phyloP scores from a whole-genome alignment of 1,139 yeast species.

The Eremothecium sinecaudum region DNA sequence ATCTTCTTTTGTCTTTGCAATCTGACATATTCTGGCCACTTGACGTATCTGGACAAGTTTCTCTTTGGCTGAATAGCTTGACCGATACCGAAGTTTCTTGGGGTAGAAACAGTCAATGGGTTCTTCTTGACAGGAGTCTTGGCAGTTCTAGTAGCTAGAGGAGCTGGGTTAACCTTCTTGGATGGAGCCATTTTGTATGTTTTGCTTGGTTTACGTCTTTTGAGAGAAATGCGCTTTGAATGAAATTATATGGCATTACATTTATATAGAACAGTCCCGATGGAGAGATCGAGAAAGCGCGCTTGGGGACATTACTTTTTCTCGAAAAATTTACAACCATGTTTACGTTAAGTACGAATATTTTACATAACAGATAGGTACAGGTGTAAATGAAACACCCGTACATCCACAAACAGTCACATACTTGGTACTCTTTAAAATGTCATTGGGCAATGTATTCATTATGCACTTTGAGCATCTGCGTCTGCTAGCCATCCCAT shows the following conservation, averaged over 20 bases:
- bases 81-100: slow-evolving; percentile 95
- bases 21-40: slow-evolving; percentile 98
- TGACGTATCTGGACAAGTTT: slow-evolving; percentile 91
- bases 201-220: too few species aligned
- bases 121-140: slow-evolving; percentile 42
- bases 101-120: slow-evolving; percentile 79
- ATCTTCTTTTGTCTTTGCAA: slow-evolving; percentile 97
- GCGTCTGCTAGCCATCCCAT: slow-evolving; percentile 53
- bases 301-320: background rate
- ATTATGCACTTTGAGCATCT: too few species aligned
- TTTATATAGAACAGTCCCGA: background rate
- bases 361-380: too few species aligned
- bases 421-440: too few species aligned
- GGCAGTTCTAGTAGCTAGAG: slow-evolving; percentile 48
- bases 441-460: too few species aligned
- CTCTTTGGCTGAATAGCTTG: slow-evolving; percentile 91
- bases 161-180: slow-evolving; percentile 89
- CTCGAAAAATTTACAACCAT: background rate
- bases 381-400: background rate
- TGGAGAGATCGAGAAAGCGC: background rate
- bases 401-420: too few species aligned
- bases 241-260: too few species aligned
- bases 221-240: background rate
- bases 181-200: slow-evolving; percentile 50
- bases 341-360: too few species aligned